A percentile compares a stretch with the other conserved stretches of the same genome.
phyloP scores from a whole-genome alignment of 371 early-diverging fungal genomes.

The Saksenaea oblongispora region DNA sequence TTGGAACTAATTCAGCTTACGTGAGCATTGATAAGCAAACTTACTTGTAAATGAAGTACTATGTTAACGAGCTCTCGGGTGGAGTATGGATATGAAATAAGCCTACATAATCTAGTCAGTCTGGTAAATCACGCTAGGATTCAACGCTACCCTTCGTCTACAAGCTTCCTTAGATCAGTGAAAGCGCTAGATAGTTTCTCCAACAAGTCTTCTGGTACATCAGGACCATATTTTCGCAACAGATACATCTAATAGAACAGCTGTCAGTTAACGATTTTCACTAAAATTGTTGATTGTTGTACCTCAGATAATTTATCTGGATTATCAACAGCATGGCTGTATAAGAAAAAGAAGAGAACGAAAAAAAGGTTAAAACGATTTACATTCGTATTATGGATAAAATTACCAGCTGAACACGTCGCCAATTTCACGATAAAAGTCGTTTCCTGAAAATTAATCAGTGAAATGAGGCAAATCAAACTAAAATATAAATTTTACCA shows the following conservation, averaged over 20 bases:
- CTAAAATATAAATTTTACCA: conserved; percentile 15
- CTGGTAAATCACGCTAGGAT: not conserved
- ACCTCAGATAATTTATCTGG: conserved; percentile 76
- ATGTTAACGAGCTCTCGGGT: conserved; percentile 84
- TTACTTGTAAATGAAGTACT: conserved; percentile 72
- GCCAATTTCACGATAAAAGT: conserved; percentile 84
- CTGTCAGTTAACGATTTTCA: not conserved
- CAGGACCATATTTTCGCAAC: conserved; percentile 73
- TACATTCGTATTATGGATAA: conserved; percentile 3
- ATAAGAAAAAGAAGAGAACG: conserved; percentile 7
- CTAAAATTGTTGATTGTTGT: not conserved
- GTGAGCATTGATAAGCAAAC: not conserved
- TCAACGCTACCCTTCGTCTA: conserved; percentile 64
- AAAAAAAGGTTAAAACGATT: too few relatives aligned
- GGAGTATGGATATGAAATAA: conserved; percentile 86
- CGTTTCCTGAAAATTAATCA: conserved; percentile 77
- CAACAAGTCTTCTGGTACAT: conserved; percentile 69
- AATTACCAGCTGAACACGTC: conserved; percentile 68
- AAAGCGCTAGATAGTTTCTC: conserved; percentile 71
- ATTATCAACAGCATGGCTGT: conserved; percentile 79
- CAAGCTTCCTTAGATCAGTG: conserved; percentile 71
- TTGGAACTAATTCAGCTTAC: not conserved
- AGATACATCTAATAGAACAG: conserved; percentile 48
- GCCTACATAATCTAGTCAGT: conserved; percentile 7
- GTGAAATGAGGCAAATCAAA: not conserved